phyloP scores from a whole-genome alignment of 148 eudicot genomes.

The Oxyria digyna region DNA sequence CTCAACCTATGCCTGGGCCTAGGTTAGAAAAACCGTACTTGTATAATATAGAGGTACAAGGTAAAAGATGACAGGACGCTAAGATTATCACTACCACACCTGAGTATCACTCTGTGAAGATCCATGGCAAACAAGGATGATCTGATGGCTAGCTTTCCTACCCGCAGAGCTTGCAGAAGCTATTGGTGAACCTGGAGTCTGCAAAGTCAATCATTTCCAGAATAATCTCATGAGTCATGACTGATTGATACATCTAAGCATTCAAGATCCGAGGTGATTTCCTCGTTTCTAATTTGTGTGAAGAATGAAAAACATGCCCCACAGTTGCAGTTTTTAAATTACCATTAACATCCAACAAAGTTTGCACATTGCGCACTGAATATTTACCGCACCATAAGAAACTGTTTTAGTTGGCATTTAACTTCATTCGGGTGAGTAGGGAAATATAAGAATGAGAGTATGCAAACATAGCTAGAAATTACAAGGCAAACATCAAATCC shows the following conservation, averaged over 20 bases:
- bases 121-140: constrained; percentile 75
- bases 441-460: background rate
- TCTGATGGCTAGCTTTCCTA: constrained; percentile 44
- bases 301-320: background rate
- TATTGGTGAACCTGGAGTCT: constrained; percentile 91
- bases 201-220: constrained; percentile 15
- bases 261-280: background rate
- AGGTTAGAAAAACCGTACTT: too few relatives aligned
- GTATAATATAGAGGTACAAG: background rate
- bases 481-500: background rate
- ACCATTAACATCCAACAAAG: background rate
- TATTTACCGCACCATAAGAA: background rate
- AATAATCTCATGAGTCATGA: background rate
- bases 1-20: too few relatives aligned
- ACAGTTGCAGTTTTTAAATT: background rate
- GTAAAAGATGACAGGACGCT: background rate
- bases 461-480: background rate
- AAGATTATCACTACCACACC: constrained; percentile 25
- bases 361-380: background rate
- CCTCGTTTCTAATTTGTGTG: background rate
- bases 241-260: background rate
- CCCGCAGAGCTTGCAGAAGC: constrained; percentile 70
- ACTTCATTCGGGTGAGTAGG: background rate
- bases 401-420: background rate
- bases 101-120: constrained; percentile 29